Evolutionary conservation across 441 rosid species (phyloP).

Genomic region (Gossypium schwendimanii): DNA sequence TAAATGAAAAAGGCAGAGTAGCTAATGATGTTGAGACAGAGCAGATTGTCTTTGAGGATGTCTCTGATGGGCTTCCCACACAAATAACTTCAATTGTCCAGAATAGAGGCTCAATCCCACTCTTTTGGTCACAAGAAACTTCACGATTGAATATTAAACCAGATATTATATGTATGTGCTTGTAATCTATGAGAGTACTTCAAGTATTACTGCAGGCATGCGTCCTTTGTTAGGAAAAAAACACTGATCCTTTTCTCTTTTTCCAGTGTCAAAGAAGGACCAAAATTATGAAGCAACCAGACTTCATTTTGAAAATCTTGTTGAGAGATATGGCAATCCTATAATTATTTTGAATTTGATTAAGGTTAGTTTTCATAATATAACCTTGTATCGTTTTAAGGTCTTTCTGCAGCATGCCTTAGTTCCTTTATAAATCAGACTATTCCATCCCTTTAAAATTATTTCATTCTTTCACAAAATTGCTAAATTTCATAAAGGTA

Average conservation of each 20-base stretch:
- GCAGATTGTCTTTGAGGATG: constrained; percentile 90
- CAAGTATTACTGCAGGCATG: constrained; percentile 8
- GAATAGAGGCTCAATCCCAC: constrained; percentile 96
- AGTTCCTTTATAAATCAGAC: not conserved
- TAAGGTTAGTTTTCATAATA: constrained; percentile 51
- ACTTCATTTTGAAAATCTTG: constrained; percentile 92
- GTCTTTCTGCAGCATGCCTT: constrained; percentile 1
- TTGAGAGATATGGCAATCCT: constrained; percentile 86
- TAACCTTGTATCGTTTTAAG: not conserved
- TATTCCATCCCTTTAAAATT: not conserved
- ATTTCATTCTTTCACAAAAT: not conserved
- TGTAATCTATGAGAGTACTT: constrained; percentile 4
- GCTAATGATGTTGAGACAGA: constrained; percentile 99
- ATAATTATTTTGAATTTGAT: constrained; percentile 88
- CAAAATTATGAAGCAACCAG: constrained; percentile 85
- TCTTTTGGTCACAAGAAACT: constrained; percentile 98
- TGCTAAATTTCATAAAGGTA: constrained; percentile 7
- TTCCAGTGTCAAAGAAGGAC: constrained; percentile 79
- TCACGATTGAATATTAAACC: constrained; percentile 93
- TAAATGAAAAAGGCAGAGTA: constrained; percentile 89
- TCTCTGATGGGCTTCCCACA: constrained; percentile 61
- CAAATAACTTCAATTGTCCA: constrained; percentile 88
- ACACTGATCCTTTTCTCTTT: not conserved
- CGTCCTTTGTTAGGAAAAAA: not conserved
- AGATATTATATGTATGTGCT: constrained; percentile 73